A percentile compares a stretch with the other conserved stretches of the same genome.
phyloP scores from a whole-genome alignment of 2,329 filamentous ascomycete species.

The Drechslerella coelobrocha region DNA sequence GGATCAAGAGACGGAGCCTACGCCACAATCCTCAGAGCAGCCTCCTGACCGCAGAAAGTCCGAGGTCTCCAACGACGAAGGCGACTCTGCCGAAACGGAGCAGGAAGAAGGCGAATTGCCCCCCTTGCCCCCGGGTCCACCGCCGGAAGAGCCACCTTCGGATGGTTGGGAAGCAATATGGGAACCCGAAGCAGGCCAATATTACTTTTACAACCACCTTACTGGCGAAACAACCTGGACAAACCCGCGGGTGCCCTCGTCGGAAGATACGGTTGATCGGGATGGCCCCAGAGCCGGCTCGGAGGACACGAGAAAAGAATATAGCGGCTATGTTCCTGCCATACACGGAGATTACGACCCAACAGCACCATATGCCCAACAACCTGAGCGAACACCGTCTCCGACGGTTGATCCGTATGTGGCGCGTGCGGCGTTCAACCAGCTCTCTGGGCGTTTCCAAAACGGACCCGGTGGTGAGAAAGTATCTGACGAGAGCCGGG shows the following conservation, averaged over 20 bases:
- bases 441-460: conserved; percentile 87
- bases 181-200: conserved; percentile 72
- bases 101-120: conserved; percentile 53
- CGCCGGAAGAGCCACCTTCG: conserved; percentile 64
- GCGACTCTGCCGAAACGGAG: neutral
- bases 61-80: neutral
- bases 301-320: conserved; percentile 60
- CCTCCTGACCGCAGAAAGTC: neutral
- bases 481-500: conserved; percentile 87
- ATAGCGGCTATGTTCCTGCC: conserved; percentile 88
- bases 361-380: conserved; percentile 87
- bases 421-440: conserved; percentile 81
- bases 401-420: conserved; percentile 64
- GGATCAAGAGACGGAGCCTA: neutral
- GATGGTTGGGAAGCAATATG: conserved; percentile 82
- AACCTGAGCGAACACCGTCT: conserved; percentile 58
- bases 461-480: conserved; percentile 68
- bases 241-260: conserved; percentile 74
- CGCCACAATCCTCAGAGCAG: neutral
- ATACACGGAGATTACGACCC: conserved; percentile 97
- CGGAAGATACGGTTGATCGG: conserved; percentile 53
- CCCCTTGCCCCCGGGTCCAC: conserved; percentile 56
- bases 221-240: conserved; percentile 81
- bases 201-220: conserved; percentile 85
- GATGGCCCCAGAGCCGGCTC: conserved; percentile 53